Evolutionary conservation across 2,329 filamentous ascomycete species (phyloP).

Genomic region (Pseudogymnoascus sp.): DNA sequence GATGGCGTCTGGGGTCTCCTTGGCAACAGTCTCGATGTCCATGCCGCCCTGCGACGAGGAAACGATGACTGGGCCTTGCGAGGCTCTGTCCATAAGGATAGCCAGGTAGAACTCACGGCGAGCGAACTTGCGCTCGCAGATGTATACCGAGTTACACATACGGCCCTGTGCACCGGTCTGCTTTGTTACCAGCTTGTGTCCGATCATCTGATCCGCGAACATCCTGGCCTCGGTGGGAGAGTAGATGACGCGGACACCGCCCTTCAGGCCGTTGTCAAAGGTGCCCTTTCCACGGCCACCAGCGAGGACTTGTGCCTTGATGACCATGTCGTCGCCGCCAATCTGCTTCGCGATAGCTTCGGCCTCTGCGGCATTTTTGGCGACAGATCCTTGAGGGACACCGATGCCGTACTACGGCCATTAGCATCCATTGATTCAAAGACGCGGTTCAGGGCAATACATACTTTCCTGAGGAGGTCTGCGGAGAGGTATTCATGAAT

Average conservation of each 20-base stretch:
- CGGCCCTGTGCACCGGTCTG: slow-evolving; percentile 92
- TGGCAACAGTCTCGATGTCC: slow-evolving; percentile 98
- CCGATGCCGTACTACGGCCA: slow-evolving; percentile 80
- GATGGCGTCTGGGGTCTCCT: slow-evolving; percentile 95
- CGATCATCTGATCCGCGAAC: slow-evolving; percentile 99
- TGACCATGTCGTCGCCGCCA: slow-evolving; percentile 93
- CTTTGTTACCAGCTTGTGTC: slow-evolving; percentile 99
- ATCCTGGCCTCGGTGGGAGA: slow-evolving; percentile 93
- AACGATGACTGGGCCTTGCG: slow-evolving; percentile 90
- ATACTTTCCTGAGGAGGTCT: slow-evolving; percentile 72
- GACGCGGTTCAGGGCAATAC: not conserved
- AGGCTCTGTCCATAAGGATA: slow-evolving; percentile 92
- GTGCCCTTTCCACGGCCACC: slow-evolving; percentile 96
- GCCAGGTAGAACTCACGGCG: slow-evolving; percentile 98
- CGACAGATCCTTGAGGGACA: slow-evolving; percentile 84
- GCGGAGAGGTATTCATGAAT: slow-evolving; percentile 98
- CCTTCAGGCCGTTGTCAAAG: slow-evolving; percentile 98
- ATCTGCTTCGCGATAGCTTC: slow-evolving; percentile 87
- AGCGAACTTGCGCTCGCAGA: slow-evolving; percentile 99
- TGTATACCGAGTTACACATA: slow-evolving; percentile 95
- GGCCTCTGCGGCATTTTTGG: slow-evolving; percentile 76
- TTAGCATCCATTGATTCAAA: slow-evolving; percentile 23
- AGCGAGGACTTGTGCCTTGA: slow-evolving; percentile 98
- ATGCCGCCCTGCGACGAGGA: slow-evolving; percentile 98
- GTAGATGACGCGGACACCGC: slow-evolving; percentile 97